Percentiles rank a stretch among this genome's conserved stretches.
phyloP scores from a whole-genome alignment of 129 eudicot species.

The Helianthus tuberosus region DNA sequence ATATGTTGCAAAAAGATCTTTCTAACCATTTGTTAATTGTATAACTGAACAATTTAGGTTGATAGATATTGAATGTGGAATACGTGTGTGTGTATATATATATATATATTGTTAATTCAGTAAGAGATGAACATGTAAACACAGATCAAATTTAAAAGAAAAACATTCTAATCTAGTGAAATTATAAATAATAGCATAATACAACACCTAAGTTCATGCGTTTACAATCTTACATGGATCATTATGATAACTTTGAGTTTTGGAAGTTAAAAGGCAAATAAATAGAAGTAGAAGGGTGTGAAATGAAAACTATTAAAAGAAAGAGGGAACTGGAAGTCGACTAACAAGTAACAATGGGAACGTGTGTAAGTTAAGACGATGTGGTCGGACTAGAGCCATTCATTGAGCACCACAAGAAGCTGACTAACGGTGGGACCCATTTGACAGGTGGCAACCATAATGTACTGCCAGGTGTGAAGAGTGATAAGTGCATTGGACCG shows the following conservation, averaged over 20 bases:
- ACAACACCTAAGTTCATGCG: no score
- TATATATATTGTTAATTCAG: no score
- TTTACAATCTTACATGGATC: neutral
- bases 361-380: neutral
- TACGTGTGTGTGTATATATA: no score
- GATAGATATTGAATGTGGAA: no score
- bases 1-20: no score
- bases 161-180: no score
- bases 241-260: neutral
- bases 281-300: slow-evolving; percentile 1
- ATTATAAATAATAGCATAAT: no score
- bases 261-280: slow-evolving; percentile 4
- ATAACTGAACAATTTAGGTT: no score
- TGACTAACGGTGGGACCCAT: slow-evolving; percentile 22
- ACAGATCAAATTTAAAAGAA: no score
- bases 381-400: slow-evolving; percentile 33
- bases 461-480: slow-evolving; percentile 30
- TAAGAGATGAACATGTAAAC: no score
- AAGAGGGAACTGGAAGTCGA: no score
- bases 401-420: slow-evolving; percentile 25
- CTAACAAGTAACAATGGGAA: neutral
- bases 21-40: no score
- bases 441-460: slow-evolving; percentile 36
- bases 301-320: neutral
- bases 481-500: slow-evolving; percentile 23